A percentile compares a stretch with the other conserved stretches of the same genome.
Evolutionary conservation across 257 asterid species (phyloP).

Genomic region (Nemophila menziesii): DNA sequence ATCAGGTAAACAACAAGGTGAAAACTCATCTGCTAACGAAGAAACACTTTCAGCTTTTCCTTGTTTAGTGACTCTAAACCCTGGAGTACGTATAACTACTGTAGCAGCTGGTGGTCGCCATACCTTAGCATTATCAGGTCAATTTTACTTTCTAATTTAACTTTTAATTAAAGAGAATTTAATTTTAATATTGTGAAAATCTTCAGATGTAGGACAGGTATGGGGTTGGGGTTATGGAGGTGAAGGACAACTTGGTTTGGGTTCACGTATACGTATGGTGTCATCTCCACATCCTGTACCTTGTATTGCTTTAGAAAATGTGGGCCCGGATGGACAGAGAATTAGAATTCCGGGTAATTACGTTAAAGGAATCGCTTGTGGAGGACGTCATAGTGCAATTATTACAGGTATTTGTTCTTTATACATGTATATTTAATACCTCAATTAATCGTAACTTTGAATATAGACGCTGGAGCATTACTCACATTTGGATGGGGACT

Average conservation of each 20-base stretch:
- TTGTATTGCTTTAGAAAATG: slow-evolving; percentile 52
- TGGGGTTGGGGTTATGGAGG: slow-evolving; percentile 99
- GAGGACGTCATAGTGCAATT: slow-evolving; percentile 94
- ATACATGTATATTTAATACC: no score
- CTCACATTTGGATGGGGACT: slow-evolving; percentile 97
- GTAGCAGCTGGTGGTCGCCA: slow-evolving; percentile 99
- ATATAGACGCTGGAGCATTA: slow-evolving; percentile 85
- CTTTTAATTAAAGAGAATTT: slow-evolving; percentile 9
- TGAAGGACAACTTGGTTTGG: slow-evolving; percentile 96
- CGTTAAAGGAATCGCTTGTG: slow-evolving; percentile 86
- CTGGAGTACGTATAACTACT: slow-evolving; percentile 61
- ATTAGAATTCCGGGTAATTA: slow-evolving; percentile 68
- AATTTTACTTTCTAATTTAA: slow-evolving; percentile 9
- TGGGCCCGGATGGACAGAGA: slow-evolving; percentile 35
- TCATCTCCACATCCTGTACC: slow-evolving; percentile 95
- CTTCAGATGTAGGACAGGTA: slow-evolving; percentile 91
- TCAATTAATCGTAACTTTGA: slow-evolving; percentile 2
- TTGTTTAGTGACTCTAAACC: slow-evolving; percentile 67
- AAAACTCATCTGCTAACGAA: slow-evolving; percentile 62
- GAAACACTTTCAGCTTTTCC: slow-evolving; percentile 83
- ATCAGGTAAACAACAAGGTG: slow-evolving; percentile 60
- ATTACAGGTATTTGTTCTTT: slow-evolving; percentile 52
- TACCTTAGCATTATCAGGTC: slow-evolving; percentile 90
- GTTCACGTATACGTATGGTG: slow-evolving; percentile 87
- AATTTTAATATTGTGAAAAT: slow-evolving; percentile 20